These are phyloP conservation scores for Dendrobium catenatum DNA, from an alignment of 106 monocot genomes.

Conservation along the genomic window DNA sequence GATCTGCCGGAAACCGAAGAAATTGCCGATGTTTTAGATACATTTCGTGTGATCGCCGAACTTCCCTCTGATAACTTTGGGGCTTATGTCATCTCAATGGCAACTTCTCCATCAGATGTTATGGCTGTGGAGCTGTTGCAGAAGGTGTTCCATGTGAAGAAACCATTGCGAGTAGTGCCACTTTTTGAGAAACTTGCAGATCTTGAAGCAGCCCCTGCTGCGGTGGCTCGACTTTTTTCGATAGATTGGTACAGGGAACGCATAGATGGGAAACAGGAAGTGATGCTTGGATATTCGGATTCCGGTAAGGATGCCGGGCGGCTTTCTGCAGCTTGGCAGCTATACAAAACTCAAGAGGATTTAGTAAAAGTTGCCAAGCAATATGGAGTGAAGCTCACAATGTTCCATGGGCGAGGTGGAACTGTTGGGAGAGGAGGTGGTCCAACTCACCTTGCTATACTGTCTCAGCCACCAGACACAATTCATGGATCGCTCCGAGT, in stretches of 20 bases:
- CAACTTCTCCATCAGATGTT: conserved; percentile 71
- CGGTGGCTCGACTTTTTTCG: conserved; percentile 63
- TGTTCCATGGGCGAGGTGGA: conserved; percentile 96
- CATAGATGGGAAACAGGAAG: conserved; percentile 87
- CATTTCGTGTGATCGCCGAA: conserved; percentile 72
- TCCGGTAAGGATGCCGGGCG: conserved; percentile 92
- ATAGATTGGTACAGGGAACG: conserved; percentile 82
- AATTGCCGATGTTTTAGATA: conserved; percentile 81
- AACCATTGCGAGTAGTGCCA: conserved; percentile 80
- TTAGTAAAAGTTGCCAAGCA: conserved; percentile 81
- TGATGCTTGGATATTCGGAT: conserved; percentile 95
- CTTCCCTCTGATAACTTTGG: conserved; percentile 91
- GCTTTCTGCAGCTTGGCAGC: conserved; percentile 89
- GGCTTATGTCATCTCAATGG: conserved; percentile 97
- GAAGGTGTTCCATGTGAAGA: conserved; percentile 60
- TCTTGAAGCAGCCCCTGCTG: conserved; percentile 83
- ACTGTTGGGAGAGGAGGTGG: conserved; percentile 88
- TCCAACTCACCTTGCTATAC: conserved; percentile 81
- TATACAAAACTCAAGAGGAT: conserved; percentile 85
- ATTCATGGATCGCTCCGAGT: conserved; percentile 79
- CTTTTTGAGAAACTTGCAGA: conserved; percentile 90
- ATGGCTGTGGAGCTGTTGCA: conserved; percentile 77
- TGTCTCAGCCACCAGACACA: conserved; percentile 87
- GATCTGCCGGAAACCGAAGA: conserved; percentile 85
- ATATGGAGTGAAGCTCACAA: conserved; percentile 84